Evolutionary conservation across 2,329 filamentous ascomycete species (phyloP), one percentile per base, ranked within the genome.

Genomic region (Fusarium tjaetaba): DNA sequence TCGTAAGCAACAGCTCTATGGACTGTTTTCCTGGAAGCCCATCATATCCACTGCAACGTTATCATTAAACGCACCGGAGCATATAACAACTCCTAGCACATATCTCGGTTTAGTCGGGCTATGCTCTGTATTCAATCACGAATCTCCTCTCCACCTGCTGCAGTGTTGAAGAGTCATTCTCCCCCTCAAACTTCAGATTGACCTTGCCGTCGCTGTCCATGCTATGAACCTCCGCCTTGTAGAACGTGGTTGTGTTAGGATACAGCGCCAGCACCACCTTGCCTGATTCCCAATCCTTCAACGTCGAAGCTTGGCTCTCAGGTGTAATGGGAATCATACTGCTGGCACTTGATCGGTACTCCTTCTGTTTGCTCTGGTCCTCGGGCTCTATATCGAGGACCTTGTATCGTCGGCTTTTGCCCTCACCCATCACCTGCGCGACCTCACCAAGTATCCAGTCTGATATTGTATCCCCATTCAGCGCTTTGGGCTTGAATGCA

Each of bases 211-310:
- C 80, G 43, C 84, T 84, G 63, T 91, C 85, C 85, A 89, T 91
- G 41, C 91, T 91, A 82, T 94, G 92, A 14, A 96, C 93, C 75
- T 95, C 93, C 3, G 94, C 94, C 79, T 93, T 91, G 81, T 96
- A 96, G 77, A 96, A 96, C 1, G 93, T 95, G 2, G 94, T 95
- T 2, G 94, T 96, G 76, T 94, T 91, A 0, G 94, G 94, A 78
- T 96, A 96, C 65, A 94, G 85, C 0, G 94, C 94, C 65, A 96
- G 85, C 14, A 96, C 93, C 51, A 90, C 89, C 79, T 92, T 93
- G 49, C 93, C 92, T 43, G 88, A 83, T 41, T 92, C 89, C 65
- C 92, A 88, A 45, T 92, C 86, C 8, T 87, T 83, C 22, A 92
- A 84, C 5, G 82, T 89, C 70, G 82, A 84, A 73, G 80, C 85